Conservation (phyloP, 306 rosid genomes). For the Lupinus albus region DNA sequence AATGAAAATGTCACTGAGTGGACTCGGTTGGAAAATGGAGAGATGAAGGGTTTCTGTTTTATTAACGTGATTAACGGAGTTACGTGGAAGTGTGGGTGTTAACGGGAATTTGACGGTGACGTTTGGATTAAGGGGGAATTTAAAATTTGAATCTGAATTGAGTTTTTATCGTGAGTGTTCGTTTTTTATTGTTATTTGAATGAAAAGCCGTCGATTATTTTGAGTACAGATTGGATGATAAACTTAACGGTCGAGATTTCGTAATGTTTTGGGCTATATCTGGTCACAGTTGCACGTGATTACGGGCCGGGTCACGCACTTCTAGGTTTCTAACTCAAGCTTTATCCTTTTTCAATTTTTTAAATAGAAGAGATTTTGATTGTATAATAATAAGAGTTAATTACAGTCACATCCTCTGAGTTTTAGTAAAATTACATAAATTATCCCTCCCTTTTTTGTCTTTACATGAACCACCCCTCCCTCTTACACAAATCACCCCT, state of each 20-base stretch:
- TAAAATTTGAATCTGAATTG: constrained; percentile 33
- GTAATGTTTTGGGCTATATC: too few relatives aligned
- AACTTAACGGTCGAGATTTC: too few relatives aligned
- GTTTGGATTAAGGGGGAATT: constrained; percentile 47
- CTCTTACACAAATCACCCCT: too few relatives aligned
- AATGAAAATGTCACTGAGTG: neutral
- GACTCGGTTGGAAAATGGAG: neutral
- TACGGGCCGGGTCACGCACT: constrained; percentile 33
- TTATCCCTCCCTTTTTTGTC: too few relatives aligned
- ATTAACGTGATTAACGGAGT: constrained; percentile 40
- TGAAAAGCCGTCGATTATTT: neutral
- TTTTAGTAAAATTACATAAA: too few relatives aligned
- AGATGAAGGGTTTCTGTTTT: neutral
- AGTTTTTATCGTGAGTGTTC: neutral
- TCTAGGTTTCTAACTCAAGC: neutral
- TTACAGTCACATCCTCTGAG: too few relatives aligned
- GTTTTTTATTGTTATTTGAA: neutral
- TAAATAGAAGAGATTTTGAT: too few relatives aligned
- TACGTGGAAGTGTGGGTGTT: neutral
- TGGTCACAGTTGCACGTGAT: constrained; percentile 45
- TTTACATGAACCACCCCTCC: too few relatives aligned
- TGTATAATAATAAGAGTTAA: too few relatives aligned
- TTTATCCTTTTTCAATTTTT: neutral
- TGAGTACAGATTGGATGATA: too few relatives aligned
- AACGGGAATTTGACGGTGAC: constrained; percentile 27